Percentiles rank a stretch among this genome's conserved stretches.
These are phyloP conservation scores for Mycena crocata DNA, from an alignment of 768 basidiomycete genomes.

Conservation along the genomic window DNA sequence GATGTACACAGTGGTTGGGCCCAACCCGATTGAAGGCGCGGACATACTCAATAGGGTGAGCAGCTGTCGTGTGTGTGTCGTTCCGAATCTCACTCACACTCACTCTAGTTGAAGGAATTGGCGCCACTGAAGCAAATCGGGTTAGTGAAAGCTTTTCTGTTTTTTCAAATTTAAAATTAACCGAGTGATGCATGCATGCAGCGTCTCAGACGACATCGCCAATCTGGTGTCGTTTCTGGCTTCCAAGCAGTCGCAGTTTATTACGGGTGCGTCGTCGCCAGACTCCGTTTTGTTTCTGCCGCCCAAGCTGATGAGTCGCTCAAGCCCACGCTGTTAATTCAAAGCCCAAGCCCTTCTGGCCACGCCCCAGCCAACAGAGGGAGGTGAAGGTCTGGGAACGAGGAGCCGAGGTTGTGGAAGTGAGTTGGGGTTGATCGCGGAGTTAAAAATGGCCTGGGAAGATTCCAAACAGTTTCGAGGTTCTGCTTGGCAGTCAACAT, in stretches of 20 bases:
- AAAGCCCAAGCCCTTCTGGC: too few relatives aligned
- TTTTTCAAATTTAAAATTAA: not conserved
- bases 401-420: too few relatives aligned
- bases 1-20: not conserved
- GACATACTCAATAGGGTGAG: not conserved
- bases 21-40: not conserved
- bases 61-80: not conserved
- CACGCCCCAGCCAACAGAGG: too few relatives aligned
- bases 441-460: too few relatives aligned
- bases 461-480: too few relatives aligned
- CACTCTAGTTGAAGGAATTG: not conserved
- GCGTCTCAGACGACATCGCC: slow-evolving; percentile 7
- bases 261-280: slow-evolving; percentile 8
- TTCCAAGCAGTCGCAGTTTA: slow-evolving; percentile 18
- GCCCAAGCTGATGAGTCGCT: too few relatives aligned
- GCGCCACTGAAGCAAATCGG: not conserved
- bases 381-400: too few relatives aligned
- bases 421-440: too few relatives aligned
- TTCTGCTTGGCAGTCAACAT: too few relatives aligned
- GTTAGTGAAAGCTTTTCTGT: too few relatives aligned
- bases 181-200: not conserved
- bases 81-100: not conserved
- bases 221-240: slow-evolving; percentile 14
- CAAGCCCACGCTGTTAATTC: too few relatives aligned
- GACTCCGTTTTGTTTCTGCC: too few relatives aligned